Evolutionary conservation across 2,329 filamentous ascomycete genomes (phyloP).

Genomic region (Claviceps sp.): DNA sequence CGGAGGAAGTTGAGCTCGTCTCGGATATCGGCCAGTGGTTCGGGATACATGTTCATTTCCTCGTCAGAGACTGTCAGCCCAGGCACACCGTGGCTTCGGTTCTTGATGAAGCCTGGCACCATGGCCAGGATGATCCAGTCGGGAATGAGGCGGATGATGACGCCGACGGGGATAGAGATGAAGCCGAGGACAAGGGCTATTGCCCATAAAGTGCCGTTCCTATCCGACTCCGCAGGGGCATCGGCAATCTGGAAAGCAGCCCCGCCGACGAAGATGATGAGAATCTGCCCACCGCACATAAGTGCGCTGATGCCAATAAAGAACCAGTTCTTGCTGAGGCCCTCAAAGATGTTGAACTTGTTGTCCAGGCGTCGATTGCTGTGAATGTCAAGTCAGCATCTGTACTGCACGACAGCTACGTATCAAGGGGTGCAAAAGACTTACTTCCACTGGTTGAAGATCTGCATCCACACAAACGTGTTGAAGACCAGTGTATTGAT

Average conservation of each 20-base stretch:
- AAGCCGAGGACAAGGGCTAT: constrained; percentile 74
- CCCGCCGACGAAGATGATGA: constrained; percentile 83
- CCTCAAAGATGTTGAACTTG: constrained; percentile 89
- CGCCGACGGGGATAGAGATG: constrained; percentile 73
- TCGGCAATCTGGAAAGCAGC: constrained; percentile 60
- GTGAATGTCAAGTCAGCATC: constrained; percentile 2
- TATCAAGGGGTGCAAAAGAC: constrained; percentile 18
- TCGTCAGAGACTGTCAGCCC: constrained; percentile 51
- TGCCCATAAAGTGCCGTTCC: constrained; percentile 53
- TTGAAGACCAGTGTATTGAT: constrained; percentile 86
- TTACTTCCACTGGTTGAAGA: constrained; percentile 95
- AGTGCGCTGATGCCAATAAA: constrained; percentile 75
- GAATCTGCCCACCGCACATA: constrained; percentile 78
- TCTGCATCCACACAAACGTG: constrained; percentile 98
- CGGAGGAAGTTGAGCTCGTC: constrained; percentile 73
- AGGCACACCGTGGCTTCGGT: constrained; percentile 31
- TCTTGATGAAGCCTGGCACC: constrained; percentile 40
- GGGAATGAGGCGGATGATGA: constrained; percentile 70
- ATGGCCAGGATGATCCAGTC: constrained; percentile 48
- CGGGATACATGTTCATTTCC: constrained; percentile 56
- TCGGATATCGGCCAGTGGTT: constrained; percentile 59
- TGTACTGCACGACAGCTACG: too few species aligned
- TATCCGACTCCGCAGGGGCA: constrained; percentile 38
- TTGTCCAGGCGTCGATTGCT: constrained; percentile 89
- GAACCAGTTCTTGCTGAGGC: constrained; percentile 71